Conservation (phyloP, 1,284 basidiomycete genomes). For the Vanrija humicola region DNA sequence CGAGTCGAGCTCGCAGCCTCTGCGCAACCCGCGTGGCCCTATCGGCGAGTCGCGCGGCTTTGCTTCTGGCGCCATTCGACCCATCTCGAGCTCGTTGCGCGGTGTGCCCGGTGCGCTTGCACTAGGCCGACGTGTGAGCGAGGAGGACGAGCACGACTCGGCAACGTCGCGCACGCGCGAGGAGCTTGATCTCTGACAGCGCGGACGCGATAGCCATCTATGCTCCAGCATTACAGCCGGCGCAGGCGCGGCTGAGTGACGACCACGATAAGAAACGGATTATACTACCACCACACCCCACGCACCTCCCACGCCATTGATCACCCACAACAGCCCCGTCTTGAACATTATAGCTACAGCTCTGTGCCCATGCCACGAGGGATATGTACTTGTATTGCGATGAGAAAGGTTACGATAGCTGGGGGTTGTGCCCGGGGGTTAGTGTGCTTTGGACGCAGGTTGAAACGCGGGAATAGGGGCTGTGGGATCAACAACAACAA, state of each 20-base stretch:
- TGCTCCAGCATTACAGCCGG: not conserved
- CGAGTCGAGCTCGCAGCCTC: constrained; percentile 19
- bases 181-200: constrained; percentile 10
- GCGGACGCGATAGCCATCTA: not conserved
- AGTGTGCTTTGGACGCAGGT: too few species aligned
- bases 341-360: not conserved
- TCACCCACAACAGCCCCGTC: not conserved
- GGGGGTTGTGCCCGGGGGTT: too few species aligned
- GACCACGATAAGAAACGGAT: not conserved
- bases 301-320: not conserved
- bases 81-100: constrained; percentile 14
- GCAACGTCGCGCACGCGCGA: constrained; percentile 13
- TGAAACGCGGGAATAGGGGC: too few species aligned
- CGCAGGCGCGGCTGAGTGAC: not conserved
- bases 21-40: constrained; percentile 43
- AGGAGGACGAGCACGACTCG: constrained; percentile 35
- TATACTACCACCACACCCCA: not conserved
- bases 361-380: not conserved
- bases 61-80: constrained; percentile 7
- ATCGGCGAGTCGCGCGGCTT: constrained; percentile 37
- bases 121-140: constrained; percentile 25
- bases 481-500: too few species aligned
- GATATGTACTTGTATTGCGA: not conserved
- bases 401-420: not conserved
- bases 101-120: constrained; percentile 16